Base-by-base conservation (phyloP, 2,329 filamentous ascomycete genomes). In the Clarireedia homoeocarpa region DNA sequence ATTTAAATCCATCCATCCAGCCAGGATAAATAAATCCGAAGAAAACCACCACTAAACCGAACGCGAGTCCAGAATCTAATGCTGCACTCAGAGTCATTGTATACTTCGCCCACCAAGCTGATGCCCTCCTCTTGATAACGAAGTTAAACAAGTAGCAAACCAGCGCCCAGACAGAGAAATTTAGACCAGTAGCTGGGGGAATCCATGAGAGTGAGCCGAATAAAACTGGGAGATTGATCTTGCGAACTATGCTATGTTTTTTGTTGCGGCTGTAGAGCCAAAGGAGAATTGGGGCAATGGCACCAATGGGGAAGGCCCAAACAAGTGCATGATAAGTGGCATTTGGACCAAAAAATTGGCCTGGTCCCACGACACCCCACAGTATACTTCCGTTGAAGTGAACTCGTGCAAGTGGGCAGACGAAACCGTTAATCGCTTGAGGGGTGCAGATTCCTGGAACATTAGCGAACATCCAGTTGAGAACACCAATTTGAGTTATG, bases 341-440 rank as follows among this genome's bases (percentile, higher is more conserved):
- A 34, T 78, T 78, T 1, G 80, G 79, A 0, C 89, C 89, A 65
- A 95, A 95, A 75, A 95, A 94, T 64, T 91, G 85, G 54, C 77
- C 73, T 0, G 90, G 90, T 0, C 90, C 90, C 12, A 95, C 88
- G 6, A 95, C 88, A 47, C 90, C 90, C 90, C 90, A 95, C 3
- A 95, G 80, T 55, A 95, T 91, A 55, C 85, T 89, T 52, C 89
- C 89, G 71, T 94, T 94, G 77, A 95, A 95, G 71, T 95, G 89
- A 1, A 95, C 90, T 14, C 88, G 81, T 0, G 89, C 90, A 55
- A 94, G 87, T 15, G 90, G 90, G 63, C 90, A 95, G 15, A 87
- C 91, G 73, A 95, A 95, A 10, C 89, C 88, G 65, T 91, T 91
- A 68, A 91, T 80, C n/a, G 89, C 89, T 48, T 86, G 72, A 0